Evolutionary conservation across 1,139 yeast genomes (phyloP).

Genomic region (Yamadazyma dushanensis): DNA sequence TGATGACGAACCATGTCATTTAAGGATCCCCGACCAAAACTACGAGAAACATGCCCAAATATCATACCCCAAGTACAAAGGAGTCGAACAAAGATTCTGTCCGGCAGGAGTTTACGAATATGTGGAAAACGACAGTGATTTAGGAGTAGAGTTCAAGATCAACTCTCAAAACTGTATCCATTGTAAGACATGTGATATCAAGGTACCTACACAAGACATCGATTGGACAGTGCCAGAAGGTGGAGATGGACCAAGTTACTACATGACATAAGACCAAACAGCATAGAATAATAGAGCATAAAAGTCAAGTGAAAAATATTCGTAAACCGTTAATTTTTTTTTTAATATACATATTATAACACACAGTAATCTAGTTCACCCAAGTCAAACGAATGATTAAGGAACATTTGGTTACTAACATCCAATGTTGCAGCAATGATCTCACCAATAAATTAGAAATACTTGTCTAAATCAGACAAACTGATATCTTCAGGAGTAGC

Average conservation of each 20-base stretch:
- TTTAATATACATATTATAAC: conserved; percentile 14
- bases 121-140: conserved; percentile 61
- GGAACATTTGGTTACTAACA: conserved; percentile 2
- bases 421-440: too few species aligned
- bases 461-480: conserved; percentile 68
- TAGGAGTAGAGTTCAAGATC: conserved; percentile 83
- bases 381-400: conserved; percentile 4
- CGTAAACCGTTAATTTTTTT: conserved; percentile 9
- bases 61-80: conserved; percentile 75
- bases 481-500: conserved; percentile 76
- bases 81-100: conserved; percentile 88
- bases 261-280: conserved; percentile 67
- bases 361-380: conserved; percentile 5
- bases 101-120: conserved; percentile 99
- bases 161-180: conserved; percentile 96
- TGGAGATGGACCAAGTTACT: conserved; percentile 96
- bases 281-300: too few species aligned
- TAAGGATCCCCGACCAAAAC: conserved; percentile 76
- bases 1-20: conserved; percentile 89
- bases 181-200: conserved; percentile 97
- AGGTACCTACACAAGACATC: conserved; percentile 92
- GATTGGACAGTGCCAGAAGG: conserved; percentile 97
- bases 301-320: too few species aligned
- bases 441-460: conserved; percentile 48
- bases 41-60: conserved; percentile 62